A percentile compares a stretch with the other conserved stretches of the same genome.
Conservation (phyloP, 2,329 filamentous ascomycete genomes). For the Hymenotorrendiella dingleyae region DNA sequence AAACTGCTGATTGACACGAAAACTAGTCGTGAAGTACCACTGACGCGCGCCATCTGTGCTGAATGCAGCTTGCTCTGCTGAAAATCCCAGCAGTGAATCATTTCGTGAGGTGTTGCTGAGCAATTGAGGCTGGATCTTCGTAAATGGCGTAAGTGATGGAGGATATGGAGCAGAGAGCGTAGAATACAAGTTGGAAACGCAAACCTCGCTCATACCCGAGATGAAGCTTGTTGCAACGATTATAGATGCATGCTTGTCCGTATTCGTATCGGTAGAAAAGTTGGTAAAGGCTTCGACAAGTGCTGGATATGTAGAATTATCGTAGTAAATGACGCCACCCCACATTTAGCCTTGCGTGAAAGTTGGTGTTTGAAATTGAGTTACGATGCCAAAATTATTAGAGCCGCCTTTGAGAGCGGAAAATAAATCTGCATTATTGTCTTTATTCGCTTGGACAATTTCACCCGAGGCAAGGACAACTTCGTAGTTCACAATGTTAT, state of each 20-base stretch:
- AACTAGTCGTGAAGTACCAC: neutral
- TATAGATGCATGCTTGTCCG: neutral
- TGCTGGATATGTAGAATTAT: neutral
- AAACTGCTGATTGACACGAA: neutral
- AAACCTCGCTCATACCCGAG: neutral
- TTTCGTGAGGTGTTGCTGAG: constrained; percentile 13
- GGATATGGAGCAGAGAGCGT: neutral
- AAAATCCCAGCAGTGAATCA: constrained; percentile 1
- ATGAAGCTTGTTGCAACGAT: neutral
- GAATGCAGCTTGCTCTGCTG: constrained; percentile 12
- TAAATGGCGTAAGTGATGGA: constrained; percentile 5
- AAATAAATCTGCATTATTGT: constrained; percentile 7
- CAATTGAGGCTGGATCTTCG: constrained; percentile 25
- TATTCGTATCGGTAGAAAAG: neutral
- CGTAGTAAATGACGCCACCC: neutral
- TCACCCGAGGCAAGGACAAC: constrained; percentile 22
- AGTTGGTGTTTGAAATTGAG: neutral
- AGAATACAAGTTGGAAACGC: neutral
- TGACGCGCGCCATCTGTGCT: neutral
- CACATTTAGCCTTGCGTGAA: neutral
- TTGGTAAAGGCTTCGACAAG: constrained; percentile 3
- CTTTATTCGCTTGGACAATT: constrained; percentile 8
- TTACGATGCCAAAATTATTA: constrained; percentile 11
- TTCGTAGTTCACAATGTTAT: constrained; percentile 39
- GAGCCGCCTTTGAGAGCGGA: constrained; percentile 11